Base-by-base conservation (phyloP, 192 early-diverging fungal genomes). In the Backusella psychrophila region DNA sequence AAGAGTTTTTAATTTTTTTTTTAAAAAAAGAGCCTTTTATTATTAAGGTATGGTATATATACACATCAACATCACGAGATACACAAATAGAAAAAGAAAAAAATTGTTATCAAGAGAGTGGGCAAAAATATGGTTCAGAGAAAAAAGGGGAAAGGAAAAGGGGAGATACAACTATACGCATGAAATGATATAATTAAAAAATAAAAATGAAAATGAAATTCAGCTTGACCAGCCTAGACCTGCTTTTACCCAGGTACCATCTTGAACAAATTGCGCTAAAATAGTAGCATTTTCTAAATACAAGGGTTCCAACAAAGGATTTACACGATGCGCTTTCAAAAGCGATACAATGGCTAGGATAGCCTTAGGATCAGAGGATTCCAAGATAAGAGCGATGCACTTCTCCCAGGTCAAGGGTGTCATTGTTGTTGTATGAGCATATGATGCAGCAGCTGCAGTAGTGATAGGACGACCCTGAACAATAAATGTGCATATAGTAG, bases 381-480 rank as follows among this genome's bases (percentile, higher is more conserved):
- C 35, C 14, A 75, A 39, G 42, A 75, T 41, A 9, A 19, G 23
- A 29, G 56, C 19, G 5, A 75, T 53, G 42, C 74, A 75, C 15
- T 66, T 38, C 26, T 66, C 59, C 74, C 74, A 75, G 7, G 38
- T 49, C 14, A 67, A 26, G 23, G 35, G 19, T 41, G 73, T 2
- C 38, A 41, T 21, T 4, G 12, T 21, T 44, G 42, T n/a, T 12
- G 21, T 41, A 68, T 69, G 68, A 63, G 8, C 56, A 26, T 23
- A 63, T 63, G 33, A 26, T 69, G 6, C 49, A 41, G 23, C 23
- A 15, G 69, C 39, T 41, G 21, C 39, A 21, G 69, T 44, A 63
- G 56, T 44, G 34, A 71, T 41, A 41, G 74, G 74, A 49, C 74
- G 33, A 44, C 74, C 74, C 33, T 75, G 74, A 15, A 75, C 74